Evolutionary conservation across 306 rosid species (phyloP), one percentile per base, ranked within the genome.

Genomic region (Dryas octopetala): DNA sequence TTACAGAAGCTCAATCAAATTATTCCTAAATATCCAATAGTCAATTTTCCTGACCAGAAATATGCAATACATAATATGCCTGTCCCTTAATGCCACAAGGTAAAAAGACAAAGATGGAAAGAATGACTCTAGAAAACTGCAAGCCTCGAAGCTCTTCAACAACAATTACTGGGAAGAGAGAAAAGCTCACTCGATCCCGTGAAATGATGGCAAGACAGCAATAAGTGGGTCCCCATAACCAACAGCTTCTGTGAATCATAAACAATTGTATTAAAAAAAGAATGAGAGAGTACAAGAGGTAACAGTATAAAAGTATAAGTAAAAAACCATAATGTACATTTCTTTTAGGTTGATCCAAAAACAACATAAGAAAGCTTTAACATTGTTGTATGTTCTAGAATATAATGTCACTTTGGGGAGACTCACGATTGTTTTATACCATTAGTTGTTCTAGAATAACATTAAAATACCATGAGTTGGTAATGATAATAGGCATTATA

Each of bases 151-250:
- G 81, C 43, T 79, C 52, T 76, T 51, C 41, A 54, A 75, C 58
- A 59, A 51, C 82, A 68, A 66, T 67, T 55, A 68, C 62, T 14
- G 74, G 55, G 28, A 73, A 55, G 72, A 49, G 76, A 9, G 67
- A 61, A 61, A 28, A 45, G 68, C 82, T 93, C 88, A 94, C 72
- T 83, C 44, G 77, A 91, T 92, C 70, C 89, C 96, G 48, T 86
- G 96, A 73, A 96, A 96, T 16, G 96, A 83, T 15, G 99, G 98
- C 89, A 90, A 85, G 83, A 96, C 86, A 15, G 99, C 98, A 15
- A 92, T 51, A 23, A 96, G 89, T 8, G 96, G 88, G 48, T 96
- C 99, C 68, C 97, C 99, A 14, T 76, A 96, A 74, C 99, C 99
- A 86, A 92, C 91, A 15, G 96, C 89, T 64, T 96, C 99, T 96